Evolutionary conservation across 208 protist species (phyloP).

Genomic region (Trypanosoma grayi): DNA sequence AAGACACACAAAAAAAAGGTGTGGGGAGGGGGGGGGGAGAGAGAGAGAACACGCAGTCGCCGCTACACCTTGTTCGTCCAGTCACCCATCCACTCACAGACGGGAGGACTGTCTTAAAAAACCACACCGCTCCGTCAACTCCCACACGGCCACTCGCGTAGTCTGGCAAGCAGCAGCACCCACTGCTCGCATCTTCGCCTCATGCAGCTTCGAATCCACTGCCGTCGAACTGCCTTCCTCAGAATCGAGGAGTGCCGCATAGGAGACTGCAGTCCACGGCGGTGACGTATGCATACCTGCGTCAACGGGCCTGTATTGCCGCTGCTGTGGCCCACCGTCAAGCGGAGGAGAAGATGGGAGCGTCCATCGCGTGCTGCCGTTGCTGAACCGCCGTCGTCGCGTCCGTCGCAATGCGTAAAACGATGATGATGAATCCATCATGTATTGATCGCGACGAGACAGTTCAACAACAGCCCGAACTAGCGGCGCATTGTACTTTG

Average conservation of each 20-base stretch:
- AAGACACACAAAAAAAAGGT: not conserved
- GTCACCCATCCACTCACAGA: not conserved
- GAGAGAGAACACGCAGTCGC: not conserved
- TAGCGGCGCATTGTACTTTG: not conserved
- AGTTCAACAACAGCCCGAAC: conserved; percentile 11
- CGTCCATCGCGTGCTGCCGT: not conserved
- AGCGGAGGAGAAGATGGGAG: conserved; percentile 5
- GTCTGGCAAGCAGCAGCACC: not conserved
- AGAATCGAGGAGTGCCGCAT: not conserved
- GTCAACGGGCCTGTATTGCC: not conserved
- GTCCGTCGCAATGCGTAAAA: not conserved
- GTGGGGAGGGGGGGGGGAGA: not conserved
- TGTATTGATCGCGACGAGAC: conserved; percentile 17
- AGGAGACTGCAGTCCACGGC: not conserved
- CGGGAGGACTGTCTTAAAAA: not conserved
- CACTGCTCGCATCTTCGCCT: not conserved
- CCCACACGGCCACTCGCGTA: not conserved
- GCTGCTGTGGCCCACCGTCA: not conserved
- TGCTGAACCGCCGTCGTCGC: not conserved
- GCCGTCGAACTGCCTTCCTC: not conserved
- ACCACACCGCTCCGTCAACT: not conserved
- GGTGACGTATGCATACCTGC: not conserved
- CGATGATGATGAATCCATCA: conserved; percentile 2
- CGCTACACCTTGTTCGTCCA: not conserved
- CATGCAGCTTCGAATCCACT: not conserved